Base-by-base conservation (phyloP, 2,329 filamentous ascomycete genomes). In the Pseudogymnoascus sp. region DNA sequence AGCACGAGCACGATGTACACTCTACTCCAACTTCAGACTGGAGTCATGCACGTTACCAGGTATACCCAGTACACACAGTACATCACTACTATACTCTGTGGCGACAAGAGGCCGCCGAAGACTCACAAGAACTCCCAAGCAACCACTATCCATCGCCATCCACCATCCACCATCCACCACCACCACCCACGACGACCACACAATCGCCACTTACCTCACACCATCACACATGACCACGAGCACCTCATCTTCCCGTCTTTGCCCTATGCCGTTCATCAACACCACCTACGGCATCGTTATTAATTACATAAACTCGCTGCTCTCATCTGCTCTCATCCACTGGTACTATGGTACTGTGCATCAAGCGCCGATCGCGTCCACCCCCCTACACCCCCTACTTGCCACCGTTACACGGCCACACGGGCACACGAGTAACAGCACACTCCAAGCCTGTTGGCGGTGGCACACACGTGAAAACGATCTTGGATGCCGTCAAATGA, bases 141-240 rank as follows among this genome's bases (percentile, higher is more conserved):
- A 33, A 16, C 22, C 41, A 43, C 40, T 8, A 22, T 41, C 41
- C 19, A 50, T 26, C 24, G 8, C 43, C 43, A 50, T 14, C 24
- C 12, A 46, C 41, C 22, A 19, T 11, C 43, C 43, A 19, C 50
- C 19, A 46, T 12, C 22, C 22, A 14, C 41, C 41, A 28, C 22
- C 46, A 50, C 43, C 43, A 28, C 24, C 24, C 24, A 28, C 24
- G 7, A 28, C 43, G 24, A 28, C 43, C 24, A 53, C 46, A 56
- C 46, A 33, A 56, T 56, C 50, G 50, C 50, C 50, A 56, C 50
- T 56, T 56, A 56, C 50, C 50, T 56, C 50, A 56, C 50, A 56
- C 16, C 50, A 33, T 56, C 50, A 22, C 50, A 33, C 50, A 33
- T 56, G 50, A 56, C 50, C 50, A 19, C 28, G 6, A 56, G 50